A percentile compares a stretch with the other conserved stretches of the same genome.
These are phyloP conservation scores for Fraxinus quadrangulata DNA, from an alignment of 257 asterid genomes.

Conservation along the genomic window DNA sequence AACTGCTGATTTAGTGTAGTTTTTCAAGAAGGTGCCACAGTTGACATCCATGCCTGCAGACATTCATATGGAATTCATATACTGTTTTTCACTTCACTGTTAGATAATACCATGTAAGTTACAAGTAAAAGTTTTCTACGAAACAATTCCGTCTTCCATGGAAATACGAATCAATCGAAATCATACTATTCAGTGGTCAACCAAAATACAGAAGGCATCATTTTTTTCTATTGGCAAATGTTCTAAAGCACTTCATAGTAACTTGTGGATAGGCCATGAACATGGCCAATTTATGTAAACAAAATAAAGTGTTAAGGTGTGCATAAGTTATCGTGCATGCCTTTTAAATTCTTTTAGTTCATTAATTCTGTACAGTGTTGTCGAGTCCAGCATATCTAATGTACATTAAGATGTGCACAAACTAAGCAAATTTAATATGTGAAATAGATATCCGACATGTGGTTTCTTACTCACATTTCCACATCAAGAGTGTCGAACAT, in stretches of 20 bases:
- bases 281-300: background rate
- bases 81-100: background rate
- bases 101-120: background rate
- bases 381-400: background rate
- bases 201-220: background rate
- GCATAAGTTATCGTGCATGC: background rate
- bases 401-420: background rate
- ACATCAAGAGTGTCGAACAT: background rate
- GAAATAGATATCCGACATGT: background rate
- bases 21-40: constrained; percentile 65
- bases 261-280: background rate
- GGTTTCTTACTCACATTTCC: background rate
- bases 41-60: constrained; percentile 81
- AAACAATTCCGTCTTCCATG: background rate
- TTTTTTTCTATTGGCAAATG: background rate
- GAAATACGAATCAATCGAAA: background rate
- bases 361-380: background rate
- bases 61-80: background rate
- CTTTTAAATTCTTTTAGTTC: no score
- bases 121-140: background rate
- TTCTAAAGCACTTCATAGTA: background rate
- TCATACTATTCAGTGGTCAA: background rate
- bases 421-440: background rate
- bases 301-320: background rate
- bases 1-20: constrained; percentile 75